Conservation (phyloP, 352 stramenopile genomes). For the Phytophthora pistaciae region DNA sequence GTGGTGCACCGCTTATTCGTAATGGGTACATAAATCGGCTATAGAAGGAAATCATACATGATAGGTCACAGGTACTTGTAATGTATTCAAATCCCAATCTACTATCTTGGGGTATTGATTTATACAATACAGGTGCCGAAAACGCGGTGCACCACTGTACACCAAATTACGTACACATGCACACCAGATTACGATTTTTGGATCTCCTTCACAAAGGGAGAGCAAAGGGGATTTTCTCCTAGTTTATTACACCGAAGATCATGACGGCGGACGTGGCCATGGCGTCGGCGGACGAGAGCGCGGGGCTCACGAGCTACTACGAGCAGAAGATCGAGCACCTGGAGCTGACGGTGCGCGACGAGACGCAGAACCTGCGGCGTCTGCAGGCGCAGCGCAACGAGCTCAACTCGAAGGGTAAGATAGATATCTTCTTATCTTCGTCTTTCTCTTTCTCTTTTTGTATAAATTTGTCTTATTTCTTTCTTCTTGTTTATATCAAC, state of each 20-base stretch:
- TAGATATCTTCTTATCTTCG: background rate
- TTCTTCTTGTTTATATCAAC: constrained; percentile 9
- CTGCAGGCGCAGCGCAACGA: constrained; percentile 99
- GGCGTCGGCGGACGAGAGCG: constrained; percentile 38
- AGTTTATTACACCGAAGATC: background rate
- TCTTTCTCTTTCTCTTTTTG: background rate
- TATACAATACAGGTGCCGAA: no score
- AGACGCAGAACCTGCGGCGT: constrained; percentile 97
- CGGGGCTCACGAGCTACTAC: constrained; percentile 92
- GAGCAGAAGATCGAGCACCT: constrained; percentile 96
- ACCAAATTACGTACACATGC: background rate
- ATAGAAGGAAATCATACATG: no score
- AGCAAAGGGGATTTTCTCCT: constrained; percentile 8
- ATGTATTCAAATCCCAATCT: no score
- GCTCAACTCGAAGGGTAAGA: constrained; percentile 97
- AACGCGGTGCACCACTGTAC: background rate
- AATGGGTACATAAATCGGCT: no score
- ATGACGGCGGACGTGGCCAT: constrained; percentile 60
- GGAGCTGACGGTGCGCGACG: constrained; percentile 94
- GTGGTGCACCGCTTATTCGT: no score
- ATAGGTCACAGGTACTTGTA: no score
- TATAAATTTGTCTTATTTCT: constrained; percentile 24
- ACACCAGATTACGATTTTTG: constrained; percentile 15
- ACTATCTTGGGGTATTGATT: no score
- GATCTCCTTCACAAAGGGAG: constrained; percentile 32